Percentiles rank a stretch among this genome's conserved stretches.
These are phyloP conservation scores for Tephrocybe sp. DNA, from an alignment of 768 basidiomycete genomes.

Conservation along the genomic window DNA sequence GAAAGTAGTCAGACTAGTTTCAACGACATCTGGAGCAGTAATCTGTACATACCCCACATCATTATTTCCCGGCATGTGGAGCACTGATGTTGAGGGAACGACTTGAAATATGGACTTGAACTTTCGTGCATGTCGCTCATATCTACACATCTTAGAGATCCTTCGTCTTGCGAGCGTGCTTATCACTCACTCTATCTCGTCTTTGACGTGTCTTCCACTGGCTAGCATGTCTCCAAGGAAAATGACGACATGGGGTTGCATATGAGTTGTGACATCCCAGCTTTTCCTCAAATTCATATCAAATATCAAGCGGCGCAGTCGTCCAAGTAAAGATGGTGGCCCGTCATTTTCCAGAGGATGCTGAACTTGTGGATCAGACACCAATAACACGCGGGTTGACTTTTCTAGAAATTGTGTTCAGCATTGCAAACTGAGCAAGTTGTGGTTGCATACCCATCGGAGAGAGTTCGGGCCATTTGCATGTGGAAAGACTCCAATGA, in stretches of 20 bases:
- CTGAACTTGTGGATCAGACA: constrained; percentile 68
- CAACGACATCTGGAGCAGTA: not conserved
- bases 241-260: constrained; percentile 64
- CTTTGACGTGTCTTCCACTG: constrained; percentile 52
- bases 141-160: constrained; percentile 38
- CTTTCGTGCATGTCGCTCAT: constrained; percentile 51
- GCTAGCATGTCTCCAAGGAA: constrained; percentile 79
- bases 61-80: constrained; percentile 78
- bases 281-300: constrained; percentile 64
- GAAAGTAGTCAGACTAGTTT: not conserved
- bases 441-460: constrained; percentile 19
- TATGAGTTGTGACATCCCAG: constrained; percentile 60
- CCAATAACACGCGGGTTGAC: constrained; percentile 58
- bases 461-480: constrained; percentile 54
- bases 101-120: constrained; percentile 62
- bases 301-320: constrained; percentile 42
- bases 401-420: constrained; percentile 14
- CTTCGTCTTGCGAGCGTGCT: not conserved
- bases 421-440: not conserved
- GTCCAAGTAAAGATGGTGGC: constrained; percentile 38
- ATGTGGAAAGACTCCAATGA: constrained; percentile 54
- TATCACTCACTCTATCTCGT: constrained; percentile 37
- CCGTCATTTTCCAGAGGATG: constrained; percentile 35
- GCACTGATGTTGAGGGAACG: constrained; percentile 35
- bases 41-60: constrained; percentile 71